phyloP scores from a whole-genome alignment of 371 early-diverging fungal species.

The Mortierella polycephala region DNA sequence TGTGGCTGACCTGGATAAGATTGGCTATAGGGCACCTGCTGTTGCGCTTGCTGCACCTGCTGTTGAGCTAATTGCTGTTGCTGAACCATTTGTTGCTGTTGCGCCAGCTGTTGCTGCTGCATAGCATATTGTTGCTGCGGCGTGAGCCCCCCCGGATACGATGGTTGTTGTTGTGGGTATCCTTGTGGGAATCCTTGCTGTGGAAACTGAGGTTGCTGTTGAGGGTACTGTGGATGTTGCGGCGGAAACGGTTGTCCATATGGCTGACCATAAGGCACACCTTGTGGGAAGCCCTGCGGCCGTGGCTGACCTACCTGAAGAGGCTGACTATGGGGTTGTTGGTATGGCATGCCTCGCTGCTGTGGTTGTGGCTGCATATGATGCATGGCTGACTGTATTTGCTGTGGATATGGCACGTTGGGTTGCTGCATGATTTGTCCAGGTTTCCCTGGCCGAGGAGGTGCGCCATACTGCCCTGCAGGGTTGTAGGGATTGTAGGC shows the following conservation, averaged over 20 bases:
- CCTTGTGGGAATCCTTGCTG: constrained; percentile 28
- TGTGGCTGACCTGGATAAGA: constrained; percentile 6
- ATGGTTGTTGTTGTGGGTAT: constrained; percentile 13
- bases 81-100: constrained; percentile 23
- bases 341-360: constrained; percentile 24
- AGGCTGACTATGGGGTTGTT: constrained; percentile 23
- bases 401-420: constrained; percentile 23
- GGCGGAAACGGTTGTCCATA: constrained; percentile 23
- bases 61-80: constrained; percentile 17
- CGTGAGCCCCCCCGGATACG: not conserved
- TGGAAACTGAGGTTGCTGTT: constrained; percentile 32
- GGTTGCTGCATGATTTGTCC: constrained; percentile 24
- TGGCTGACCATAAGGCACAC: constrained; percentile 18
- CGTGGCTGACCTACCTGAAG: constrained; percentile 29
- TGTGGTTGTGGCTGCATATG: constrained; percentile 35
- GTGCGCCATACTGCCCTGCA: constrained; percentile 21
- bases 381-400: constrained; percentile 21
- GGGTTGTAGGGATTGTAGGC: constrained; percentile 29
- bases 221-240: constrained; percentile 28
- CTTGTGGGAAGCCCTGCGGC: constrained; percentile 30
- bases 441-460: constrained; percentile 23
- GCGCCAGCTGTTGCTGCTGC: constrained; percentile 8
- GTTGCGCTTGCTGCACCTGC: constrained; percentile 11
- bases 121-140: constrained; percentile 9
- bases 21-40: not conserved